Percentiles rank a stretch among this genome's conserved stretches.
phyloP scores from a whole-genome alignment of 1,139 yeast species.

The Suhomyces atakaporum region DNA sequence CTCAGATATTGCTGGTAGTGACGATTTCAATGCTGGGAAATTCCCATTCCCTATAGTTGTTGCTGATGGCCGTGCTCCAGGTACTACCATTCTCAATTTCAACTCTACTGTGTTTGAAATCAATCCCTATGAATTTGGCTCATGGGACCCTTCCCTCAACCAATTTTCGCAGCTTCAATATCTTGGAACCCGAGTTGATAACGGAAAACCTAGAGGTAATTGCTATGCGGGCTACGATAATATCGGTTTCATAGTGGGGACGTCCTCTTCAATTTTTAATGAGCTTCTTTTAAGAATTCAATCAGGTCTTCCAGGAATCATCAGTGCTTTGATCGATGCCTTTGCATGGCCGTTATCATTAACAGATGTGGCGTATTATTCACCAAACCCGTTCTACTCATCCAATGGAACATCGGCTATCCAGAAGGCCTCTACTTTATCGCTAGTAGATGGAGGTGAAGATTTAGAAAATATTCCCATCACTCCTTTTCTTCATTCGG shows the following conservation, averaged over 20 bases:
- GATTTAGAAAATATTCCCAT: conserved; percentile 24
- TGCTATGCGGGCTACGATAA: conserved; percentile 25
- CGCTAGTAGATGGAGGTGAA: conserved; percentile 25
- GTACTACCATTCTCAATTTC: conserved; percentile 15
- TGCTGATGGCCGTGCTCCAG: conserved; percentile 22
- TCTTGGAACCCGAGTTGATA: conserved; percentile 32
- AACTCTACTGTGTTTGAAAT: conserved; percentile 25
- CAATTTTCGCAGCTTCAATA: conserved; percentile 34
- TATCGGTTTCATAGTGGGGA: conserved; percentile 25
- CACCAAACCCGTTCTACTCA: conserved; percentile 28
- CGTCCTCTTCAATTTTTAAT: conserved; percentile 24
- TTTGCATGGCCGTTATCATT: not conserved
- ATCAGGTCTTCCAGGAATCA: conserved; percentile 15
- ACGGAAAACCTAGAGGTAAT: conserved; percentile 29
- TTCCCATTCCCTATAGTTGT: conserved; percentile 26
- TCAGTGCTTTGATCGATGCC: conserved; percentile 10
- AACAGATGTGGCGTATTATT: conserved; percentile 19
- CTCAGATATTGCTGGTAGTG: conserved; percentile 29
- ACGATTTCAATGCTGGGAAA: conserved; percentile 26
- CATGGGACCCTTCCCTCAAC: conserved; percentile 25
- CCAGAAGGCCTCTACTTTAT: conserved; percentile 15
- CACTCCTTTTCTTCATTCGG: conserved; percentile 20
- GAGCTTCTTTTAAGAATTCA: conserved; percentile 30
- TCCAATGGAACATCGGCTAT: conserved; percentile 11
- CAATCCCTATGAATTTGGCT: conserved; percentile 26